Percentiles rank a stretch among this genome's conserved stretches.
These are phyloP conservation scores for Hypomyces perniciosus DNA, from an alignment of 2,329 filamentous ascomycete genomes.

Conservation along the genomic window DNA sequence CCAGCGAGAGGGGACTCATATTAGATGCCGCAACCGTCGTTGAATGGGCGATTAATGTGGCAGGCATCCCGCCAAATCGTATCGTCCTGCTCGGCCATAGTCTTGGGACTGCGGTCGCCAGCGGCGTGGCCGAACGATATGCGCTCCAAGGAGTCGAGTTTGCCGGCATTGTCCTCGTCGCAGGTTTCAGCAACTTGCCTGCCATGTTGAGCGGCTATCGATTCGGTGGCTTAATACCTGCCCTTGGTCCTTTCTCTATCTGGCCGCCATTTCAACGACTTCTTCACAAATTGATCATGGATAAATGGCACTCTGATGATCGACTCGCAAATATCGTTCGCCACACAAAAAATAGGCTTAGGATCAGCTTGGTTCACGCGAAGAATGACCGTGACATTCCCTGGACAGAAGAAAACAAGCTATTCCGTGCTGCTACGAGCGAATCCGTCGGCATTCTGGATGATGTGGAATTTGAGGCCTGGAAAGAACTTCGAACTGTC, in stretches of 20 bases:
- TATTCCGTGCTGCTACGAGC: constrained; percentile 56
- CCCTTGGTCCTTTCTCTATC: constrained; percentile 66
- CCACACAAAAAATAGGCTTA: constrained; percentile 47
- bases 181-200: constrained; percentile 70
- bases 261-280: constrained; percentile 60
- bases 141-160: constrained; percentile 58
- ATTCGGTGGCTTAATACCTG: constrained; percentile 69
- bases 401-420: constrained; percentile 59
- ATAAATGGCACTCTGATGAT: constrained; percentile 70
- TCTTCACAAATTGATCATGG: constrained; percentile 60
- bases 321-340: constrained; percentile 55
- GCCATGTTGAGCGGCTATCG: constrained; percentile 71
- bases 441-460: constrained; percentile 37
- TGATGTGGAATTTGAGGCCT: constrained; percentile 33
- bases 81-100: constrained; percentile 84
- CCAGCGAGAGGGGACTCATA: constrained; percentile 75
- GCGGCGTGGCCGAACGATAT: constrained; percentile 68
- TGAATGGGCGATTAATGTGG: constrained; percentile 62
- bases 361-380: constrained; percentile 72
- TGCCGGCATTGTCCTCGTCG: constrained; percentile 72
- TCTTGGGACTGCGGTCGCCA: constrained; percentile 78
- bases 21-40: constrained; percentile 69
- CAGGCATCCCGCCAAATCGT: constrained; percentile 59
- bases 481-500: constrained; percentile 42
- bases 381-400: constrained; percentile 78